phyloP scores from a whole-genome alignment of 257 asterid genomes.

The Thymus mandschuricus region DNA sequence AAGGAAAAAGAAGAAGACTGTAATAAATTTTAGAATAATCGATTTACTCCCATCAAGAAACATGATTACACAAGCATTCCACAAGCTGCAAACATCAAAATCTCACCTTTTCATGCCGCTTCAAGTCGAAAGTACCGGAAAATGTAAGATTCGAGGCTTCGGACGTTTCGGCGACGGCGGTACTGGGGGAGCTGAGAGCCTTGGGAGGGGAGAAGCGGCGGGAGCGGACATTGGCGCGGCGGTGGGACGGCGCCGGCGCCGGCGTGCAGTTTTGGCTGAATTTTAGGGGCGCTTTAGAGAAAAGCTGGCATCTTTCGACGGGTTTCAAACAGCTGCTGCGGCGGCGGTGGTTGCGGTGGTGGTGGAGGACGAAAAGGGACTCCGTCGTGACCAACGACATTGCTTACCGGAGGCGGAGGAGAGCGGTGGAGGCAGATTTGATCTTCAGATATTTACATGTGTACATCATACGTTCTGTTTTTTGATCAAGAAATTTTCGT shows the following conservation, averaged over 20 bases:
- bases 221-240: constrained; percentile 41
- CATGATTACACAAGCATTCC: neutral
- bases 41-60: neutral
- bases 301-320: constrained; percentile 28
- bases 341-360: constrained; percentile 31
- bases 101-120: constrained; percentile 58
- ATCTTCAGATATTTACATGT: constrained; percentile 15
- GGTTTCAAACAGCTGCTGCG: constrained; percentile 29
- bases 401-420: constrained; percentile 27
- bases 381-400: constrained; percentile 56
- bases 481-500: neutral
- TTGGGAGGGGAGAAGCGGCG: constrained; percentile 36
- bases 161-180: constrained; percentile 51
- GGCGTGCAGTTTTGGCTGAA: constrained; percentile 41
- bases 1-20: too few species aligned
- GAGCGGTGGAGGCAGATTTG: neutral
- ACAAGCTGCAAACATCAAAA: neutral
- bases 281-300: constrained; percentile 31
- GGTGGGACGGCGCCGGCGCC: constrained; percentile 25
- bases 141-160: constrained; percentile 49
- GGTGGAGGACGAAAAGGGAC: constrained; percentile 41
- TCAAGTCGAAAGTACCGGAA: constrained; percentile 46
- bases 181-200: constrained; percentile 52
- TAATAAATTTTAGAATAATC: too few species aligned
- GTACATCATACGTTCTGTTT: neutral